Percentiles rank a stretch among this genome's conserved stretches.
phyloP scores from a whole-genome alignment of 768 basidiomycete genomes.

The Pholiota molesta region DNA sequence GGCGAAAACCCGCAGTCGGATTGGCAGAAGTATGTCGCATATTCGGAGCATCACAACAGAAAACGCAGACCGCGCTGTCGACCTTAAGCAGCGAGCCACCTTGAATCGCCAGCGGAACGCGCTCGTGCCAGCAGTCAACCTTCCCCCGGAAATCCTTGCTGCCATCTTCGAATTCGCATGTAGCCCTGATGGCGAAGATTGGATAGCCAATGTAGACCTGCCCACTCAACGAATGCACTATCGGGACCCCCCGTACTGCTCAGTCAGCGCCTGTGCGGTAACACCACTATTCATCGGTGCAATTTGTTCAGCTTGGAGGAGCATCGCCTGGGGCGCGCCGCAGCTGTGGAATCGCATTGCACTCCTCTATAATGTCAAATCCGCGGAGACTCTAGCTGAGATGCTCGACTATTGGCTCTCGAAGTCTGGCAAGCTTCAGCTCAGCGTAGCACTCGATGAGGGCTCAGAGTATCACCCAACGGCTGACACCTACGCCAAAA shows the following conservation, averaged over 20 bases:
- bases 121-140: conserved; percentile 18
- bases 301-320: conserved; percentile 23
- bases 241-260: conserved; percentile 14
- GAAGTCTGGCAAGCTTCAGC: conserved; percentile 15
- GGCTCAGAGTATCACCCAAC: conserved; percentile 4
- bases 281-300: conserved; percentile 15
- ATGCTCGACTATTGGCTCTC: conserved; percentile 23
- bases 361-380: conserved; percentile 11
- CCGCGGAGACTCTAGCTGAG: conserved; percentile 17
- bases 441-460: conserved; percentile 20
- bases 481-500: conserved; percentile 16
- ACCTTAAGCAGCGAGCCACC: conserved; percentile 18
- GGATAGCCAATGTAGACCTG: background rate
- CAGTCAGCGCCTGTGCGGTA: conserved; percentile 16
- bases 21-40: no score
- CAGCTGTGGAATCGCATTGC: conserved; percentile 22
- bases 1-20: no score
- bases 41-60: background rate
- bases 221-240: conserved; percentile 8
- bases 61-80: conserved; percentile 5
- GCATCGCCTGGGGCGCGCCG: conserved; percentile 15
- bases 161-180: conserved; percentile 23
- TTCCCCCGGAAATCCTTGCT: conserved; percentile 21
- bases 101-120: conserved; percentile 23
- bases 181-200: conserved; percentile 2